Conservation (phyloP, 2,329 filamentous ascomycete genomes). For the Exophiala aquamarina region DNA sequence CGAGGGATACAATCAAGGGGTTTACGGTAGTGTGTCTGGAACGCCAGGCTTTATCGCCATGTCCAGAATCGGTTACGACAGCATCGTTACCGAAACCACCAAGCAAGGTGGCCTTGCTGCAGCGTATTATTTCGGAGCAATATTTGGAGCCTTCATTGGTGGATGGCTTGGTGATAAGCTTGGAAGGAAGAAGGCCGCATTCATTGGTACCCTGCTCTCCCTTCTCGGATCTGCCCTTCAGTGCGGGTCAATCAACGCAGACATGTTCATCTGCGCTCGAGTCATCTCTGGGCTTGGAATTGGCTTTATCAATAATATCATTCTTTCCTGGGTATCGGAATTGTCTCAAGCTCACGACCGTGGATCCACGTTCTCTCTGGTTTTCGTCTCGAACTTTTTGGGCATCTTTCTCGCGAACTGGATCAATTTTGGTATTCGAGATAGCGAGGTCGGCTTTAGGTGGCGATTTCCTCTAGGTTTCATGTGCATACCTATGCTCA, state of each 20-base stretch:
- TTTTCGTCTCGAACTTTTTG: conserved; percentile 33
- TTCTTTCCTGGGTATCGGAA: conserved; percentile 32
- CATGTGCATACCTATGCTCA: conserved; percentile 30
- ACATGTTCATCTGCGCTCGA: conserved; percentile 34
- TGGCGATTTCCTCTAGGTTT: conserved; percentile 35
- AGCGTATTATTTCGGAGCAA: conserved; percentile 33
- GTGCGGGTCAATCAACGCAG: conserved; percentile 25
- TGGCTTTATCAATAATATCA: conserved; percentile 34
- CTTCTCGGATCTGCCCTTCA: conserved; percentile 32
- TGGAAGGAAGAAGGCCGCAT: conserved; percentile 30
- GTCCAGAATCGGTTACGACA: conserved; percentile 28
- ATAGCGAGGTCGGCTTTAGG: conserved; percentile 21
- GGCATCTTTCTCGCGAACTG: conserved; percentile 33
- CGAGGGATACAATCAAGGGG: conserved; percentile 35
- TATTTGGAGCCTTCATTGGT: conserved; percentile 31
- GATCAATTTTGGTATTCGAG: conserved; percentile 33
- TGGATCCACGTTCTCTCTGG: conserved; percentile 31
- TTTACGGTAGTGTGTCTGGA: conserved; percentile 30
- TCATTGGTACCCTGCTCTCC: conserved; percentile 29
- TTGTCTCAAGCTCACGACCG: conserved; percentile 30
- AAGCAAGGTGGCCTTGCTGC: conserved; percentile 34
- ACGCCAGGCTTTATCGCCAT: conserved; percentile 34
- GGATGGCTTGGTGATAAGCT: conserved; percentile 32
- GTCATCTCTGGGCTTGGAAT: conserved; percentile 34
- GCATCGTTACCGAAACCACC: conserved; percentile 29